Base-by-base conservation (phyloP, 345 rosid species). In the Carallia brachiata region DNA sequence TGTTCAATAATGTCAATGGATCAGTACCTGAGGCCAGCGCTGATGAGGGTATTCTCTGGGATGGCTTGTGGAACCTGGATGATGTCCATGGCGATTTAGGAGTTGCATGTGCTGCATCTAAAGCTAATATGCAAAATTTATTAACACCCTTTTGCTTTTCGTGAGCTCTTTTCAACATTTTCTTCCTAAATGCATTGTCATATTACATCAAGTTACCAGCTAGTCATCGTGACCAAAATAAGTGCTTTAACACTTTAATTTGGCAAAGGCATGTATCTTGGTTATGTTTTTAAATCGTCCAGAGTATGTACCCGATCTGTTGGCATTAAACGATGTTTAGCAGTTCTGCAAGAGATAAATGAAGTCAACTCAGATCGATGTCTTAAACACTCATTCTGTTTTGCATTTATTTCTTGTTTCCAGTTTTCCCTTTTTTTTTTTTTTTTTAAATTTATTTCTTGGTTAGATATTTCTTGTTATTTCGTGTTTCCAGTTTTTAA, bases 11-110 rank as follows among this genome's bases (percentile, higher is more conserved):
- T 52, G 76, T 61, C 32, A 73, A 67, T 60, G 78, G 48, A 44
- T 65, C 84, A 15, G 82, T 64, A 37, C 61, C 79, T 17, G 62
- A 69, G 52, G 68, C 52, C 59, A 71, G 67, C 65, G 68, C 72
- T 12, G 79, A 75, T 54, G 95, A 91, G 65, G 83, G 68, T 18
- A 32, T 71, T n/a, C 67, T 86, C 44, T 91, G 97, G 95, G 95
- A 87, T 66, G 83, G 85, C 6, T 44, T 91, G 73, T 91, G 97
- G 97, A 84, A 84, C 68, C 62, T 86, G 63, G 95, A 91, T 67
- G 95, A 91, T 71, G 70, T 82, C 54, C 83, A 90, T 66, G 88
- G 65, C 28, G 77, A 73, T 70, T 79, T 83, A 54, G 77, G 78
- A 50, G 79, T 55, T 6, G 64, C 73, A 23, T 73, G 73, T 75